A percentile compares a stretch with the other conserved stretches of the same genome.
phyloP scores from a whole-genome alignment of 345 rosid genomes.

The Acer campestre region DNA sequence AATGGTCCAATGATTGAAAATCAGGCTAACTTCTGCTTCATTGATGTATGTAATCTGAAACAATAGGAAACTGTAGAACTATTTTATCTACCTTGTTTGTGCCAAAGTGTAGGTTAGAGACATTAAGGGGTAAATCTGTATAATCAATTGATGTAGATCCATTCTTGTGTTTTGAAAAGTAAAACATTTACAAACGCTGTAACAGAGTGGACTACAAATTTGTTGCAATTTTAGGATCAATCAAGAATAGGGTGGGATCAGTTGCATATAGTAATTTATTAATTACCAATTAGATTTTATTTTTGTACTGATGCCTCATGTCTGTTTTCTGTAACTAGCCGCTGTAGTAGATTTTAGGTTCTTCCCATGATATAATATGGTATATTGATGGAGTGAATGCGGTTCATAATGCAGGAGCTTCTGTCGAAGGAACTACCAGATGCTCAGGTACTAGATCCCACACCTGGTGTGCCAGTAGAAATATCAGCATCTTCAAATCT shows the following conservation, averaged over 20 bases:
- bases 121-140: not conserved
- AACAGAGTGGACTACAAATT: not conserved
- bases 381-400: not conserved
- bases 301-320: not conserved
- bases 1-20: not conserved
- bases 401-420: constrained; percentile 50
- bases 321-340: not conserved
- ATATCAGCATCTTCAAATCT: constrained; percentile 37
- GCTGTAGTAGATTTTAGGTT: not conserved
- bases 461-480: constrained; percentile 69
- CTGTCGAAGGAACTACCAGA: constrained; percentile 65
- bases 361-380: not conserved
- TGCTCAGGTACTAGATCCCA: constrained; percentile 68
- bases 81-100: not conserved
- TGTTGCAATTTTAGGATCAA: not conserved
- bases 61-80: not conserved
- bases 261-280: not conserved
- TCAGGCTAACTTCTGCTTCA: not conserved
- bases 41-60: not conserved
- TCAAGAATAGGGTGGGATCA: not conserved
- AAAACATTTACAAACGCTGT: not conserved
- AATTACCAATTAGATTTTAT: not conserved
- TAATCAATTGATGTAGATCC: not conserved
- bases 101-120: not conserved
- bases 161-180: not conserved